A percentile compares a stretch with the other conserved stretches of the same genome.
phyloP scores from a whole-genome alignment of 1,284 basidiomycete genomes.

The Rugosomyces carneus region DNA sequence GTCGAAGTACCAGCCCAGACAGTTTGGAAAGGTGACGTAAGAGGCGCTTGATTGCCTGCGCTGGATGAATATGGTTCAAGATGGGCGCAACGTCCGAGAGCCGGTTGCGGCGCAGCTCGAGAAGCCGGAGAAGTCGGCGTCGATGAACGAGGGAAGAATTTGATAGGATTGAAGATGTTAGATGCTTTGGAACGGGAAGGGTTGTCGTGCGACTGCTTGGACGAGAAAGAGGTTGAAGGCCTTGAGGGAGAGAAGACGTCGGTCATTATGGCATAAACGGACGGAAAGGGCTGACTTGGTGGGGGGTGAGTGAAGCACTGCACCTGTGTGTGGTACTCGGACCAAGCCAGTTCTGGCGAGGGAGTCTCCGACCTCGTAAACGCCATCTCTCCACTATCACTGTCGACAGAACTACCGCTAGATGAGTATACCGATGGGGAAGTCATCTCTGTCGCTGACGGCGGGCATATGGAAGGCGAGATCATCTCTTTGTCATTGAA shows the following conservation, averaged over 20 bases:
- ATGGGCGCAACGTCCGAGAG: slow-evolving; percentile 20
- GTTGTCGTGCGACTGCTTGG: slow-evolving; percentile 22
- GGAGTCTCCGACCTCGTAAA: slow-evolving; percentile 34
- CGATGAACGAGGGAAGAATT: slow-evolving; percentile 43
- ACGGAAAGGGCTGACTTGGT: slow-evolving; percentile 40
- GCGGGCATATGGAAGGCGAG: slow-evolving; percentile 33
- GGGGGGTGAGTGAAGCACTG: slow-evolving; percentile 26
- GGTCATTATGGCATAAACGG: slow-evolving; percentile 34
- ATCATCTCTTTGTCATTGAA: slow-evolving; percentile 41
- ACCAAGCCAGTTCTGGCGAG: slow-evolving; percentile 33
- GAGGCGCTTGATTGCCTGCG: slow-evolving; percentile 28
- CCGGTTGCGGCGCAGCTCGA: slow-evolving; percentile 22
- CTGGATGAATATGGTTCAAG: slow-evolving; percentile 26
- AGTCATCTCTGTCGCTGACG: slow-evolving; percentile 31
- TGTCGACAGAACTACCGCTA: slow-evolving; percentile 24
- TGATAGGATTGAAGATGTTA: slow-evolving; percentile 33
- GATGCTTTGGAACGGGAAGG: slow-evolving; percentile 25
- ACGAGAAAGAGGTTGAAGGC: slow-evolving; percentile 22
- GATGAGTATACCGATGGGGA: slow-evolving; percentile 34
- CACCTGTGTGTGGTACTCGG: slow-evolving; percentile 27
- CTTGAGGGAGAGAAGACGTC: slow-evolving; percentile 33
- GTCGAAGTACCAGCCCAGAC: slow-evolving; percentile 23
- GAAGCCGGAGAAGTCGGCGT: slow-evolving; percentile 29
- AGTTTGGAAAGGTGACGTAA: slow-evolving; percentile 26
- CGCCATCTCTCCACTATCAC: slow-evolving; percentile 22